Base-by-base conservation (phyloP, 495 filamentous ascomycete species). In the Podospora fimiseda region DNA sequence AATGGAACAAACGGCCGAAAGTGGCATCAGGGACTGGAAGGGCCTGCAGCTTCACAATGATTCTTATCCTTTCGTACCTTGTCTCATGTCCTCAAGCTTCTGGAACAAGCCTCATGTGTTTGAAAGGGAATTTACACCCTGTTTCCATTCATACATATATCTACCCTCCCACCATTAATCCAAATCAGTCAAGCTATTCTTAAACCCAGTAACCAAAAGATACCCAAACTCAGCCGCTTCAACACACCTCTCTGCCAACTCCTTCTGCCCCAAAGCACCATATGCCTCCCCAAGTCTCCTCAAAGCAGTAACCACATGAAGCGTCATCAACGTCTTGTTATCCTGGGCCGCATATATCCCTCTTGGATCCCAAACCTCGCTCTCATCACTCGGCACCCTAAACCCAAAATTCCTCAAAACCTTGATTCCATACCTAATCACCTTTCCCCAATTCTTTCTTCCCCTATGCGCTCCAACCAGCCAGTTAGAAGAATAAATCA, bases 361-460 rank as follows among this genome's bases (percentile, higher is more conserved):
- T n/a, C 48, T 53, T n/a, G 63, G 63, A 19, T 66, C 60, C 59
- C 65, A 67, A 2, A 23, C 49, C 5, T 40, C 58, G 14, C 48
- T 60, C 16, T 65, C 59, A 37, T 61, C 58, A 13, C 50, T 39
- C 27, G 57, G 58, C 15, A 63, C 59, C 14, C 56, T n/a, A 50
- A 74, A 71, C 8, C 72, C 73, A 59, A 76, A 76, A 50, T 74
- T 74, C 37, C 70, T 52, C 44, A 76, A 48, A 47, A 73, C 62
- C 49, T 69, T 62, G 11, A 58, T 40, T 11, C 60, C 61, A 27
- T 68, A 68, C 49, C 61, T 68, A 40, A 66, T 46, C 46, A 63
- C 70, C 57, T 72, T 76, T 15, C 54, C 53, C 19, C 60, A 53
- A 55, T 76, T 73, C 58, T 70, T 70, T 9, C 58, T 49, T 13